Conservation (phyloP, 2,329 filamentous ascomycete genomes). For the Bertia moriformis region DNA sequence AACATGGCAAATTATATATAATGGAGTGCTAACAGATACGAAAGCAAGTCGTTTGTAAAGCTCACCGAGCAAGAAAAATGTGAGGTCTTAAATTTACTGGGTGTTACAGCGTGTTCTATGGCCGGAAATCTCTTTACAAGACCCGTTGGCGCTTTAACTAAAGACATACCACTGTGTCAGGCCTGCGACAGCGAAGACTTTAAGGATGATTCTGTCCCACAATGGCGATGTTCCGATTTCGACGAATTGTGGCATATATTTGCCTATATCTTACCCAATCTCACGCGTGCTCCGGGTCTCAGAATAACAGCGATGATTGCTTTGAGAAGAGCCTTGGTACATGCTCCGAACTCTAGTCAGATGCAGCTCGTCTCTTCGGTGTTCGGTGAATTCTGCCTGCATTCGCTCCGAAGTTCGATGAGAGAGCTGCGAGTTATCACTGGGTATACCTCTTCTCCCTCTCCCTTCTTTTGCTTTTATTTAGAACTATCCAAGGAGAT, state of each 20-base stretch:
- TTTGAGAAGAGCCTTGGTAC: constrained; percentile 36
- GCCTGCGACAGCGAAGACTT: not conserved
- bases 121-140: not conserved
- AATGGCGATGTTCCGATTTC: not conserved
- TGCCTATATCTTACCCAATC: not conserved
- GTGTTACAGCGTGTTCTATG: not conserved
- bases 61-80: not conserved
- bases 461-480: constrained; percentile 2
- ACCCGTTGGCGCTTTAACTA: not conserved
- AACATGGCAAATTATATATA: not conserved
- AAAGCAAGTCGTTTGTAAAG: not conserved
- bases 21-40: not conserved
- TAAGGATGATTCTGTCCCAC: not conserved
- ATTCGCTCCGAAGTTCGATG: constrained; percentile 42
- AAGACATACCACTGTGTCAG: not conserved
- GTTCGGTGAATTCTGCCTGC: constrained; percentile 42
- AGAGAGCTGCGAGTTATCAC: constrained; percentile 47
- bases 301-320: constrained; percentile 33
- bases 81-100: not conserved
- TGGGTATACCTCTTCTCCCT: constrained; percentile 19
- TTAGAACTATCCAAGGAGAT: constrained; percentile 1
- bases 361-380: constrained; percentile 31
- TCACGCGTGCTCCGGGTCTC: constrained; percentile 5
- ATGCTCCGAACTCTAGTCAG: constrained; percentile 26
- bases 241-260: not conserved